Evolutionary conservation across 768 basidiomycete species (phyloP).

Genomic region (Lentinula sp.): DNA sequence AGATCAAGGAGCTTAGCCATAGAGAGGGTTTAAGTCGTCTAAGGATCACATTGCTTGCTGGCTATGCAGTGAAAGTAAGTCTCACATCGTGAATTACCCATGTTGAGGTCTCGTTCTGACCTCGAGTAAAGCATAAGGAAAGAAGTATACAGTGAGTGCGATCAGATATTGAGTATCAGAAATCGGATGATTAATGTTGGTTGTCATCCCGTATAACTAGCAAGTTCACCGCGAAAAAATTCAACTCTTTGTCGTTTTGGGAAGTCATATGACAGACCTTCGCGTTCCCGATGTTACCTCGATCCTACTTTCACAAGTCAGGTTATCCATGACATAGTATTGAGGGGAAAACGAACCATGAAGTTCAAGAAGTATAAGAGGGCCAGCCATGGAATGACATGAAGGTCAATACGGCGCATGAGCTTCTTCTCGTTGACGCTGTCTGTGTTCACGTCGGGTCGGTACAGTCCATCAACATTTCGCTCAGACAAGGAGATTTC

Average conservation of each 20-base stretch:
- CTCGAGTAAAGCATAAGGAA: conserved; percentile 67
- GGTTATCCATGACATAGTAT: neutral
- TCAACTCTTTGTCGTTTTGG: neutral
- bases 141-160: conserved; percentile 71
- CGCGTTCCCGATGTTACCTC: conserved; percentile 70
- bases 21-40: conserved; percentile 58
- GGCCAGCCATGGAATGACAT: conserved; percentile 71
- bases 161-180: conserved; percentile 62
- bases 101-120: conserved; percentile 24
- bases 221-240: neutral
- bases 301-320: conserved; percentile 18
- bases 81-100: neutral
- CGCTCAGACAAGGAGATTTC: neutral
- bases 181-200: conserved; percentile 41
- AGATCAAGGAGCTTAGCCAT: conserved; percentile 52
- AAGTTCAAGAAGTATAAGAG: conserved; percentile 73
- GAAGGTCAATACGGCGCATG: conserved; percentile 55
- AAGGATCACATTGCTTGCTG: conserved; percentile 57
- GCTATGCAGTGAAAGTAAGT: conserved; percentile 26
- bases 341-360: conserved; percentile 20
- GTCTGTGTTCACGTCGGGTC: conserved; percentile 46
- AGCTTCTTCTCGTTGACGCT: conserved; percentile 49
- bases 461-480: conserved; percentile 28
- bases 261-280: conserved; percentile 35
- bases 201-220: conserved; percentile 55